Percentiles rank a stretch among this genome's conserved stretches.
Conservation (phyloP, 441 rosid genomes). For the Corymbia calophylla region DNA sequence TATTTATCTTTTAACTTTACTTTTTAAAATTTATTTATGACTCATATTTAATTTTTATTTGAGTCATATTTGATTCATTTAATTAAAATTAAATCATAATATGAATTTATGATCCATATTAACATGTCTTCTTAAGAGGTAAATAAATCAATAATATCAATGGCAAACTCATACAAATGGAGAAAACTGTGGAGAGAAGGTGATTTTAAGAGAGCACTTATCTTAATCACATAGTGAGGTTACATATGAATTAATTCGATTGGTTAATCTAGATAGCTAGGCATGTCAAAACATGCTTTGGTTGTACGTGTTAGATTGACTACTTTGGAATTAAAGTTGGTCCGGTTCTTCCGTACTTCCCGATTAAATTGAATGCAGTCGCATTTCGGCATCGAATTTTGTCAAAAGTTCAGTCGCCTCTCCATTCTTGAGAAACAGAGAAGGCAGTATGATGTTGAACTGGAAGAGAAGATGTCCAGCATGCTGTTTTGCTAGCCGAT, state of each 20-base stretch:
- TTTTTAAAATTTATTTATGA: no score
- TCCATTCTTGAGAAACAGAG: no score
- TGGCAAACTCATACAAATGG: background rate
- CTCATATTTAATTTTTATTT: no score
- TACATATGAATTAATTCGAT: background rate
- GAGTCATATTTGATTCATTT: no score
- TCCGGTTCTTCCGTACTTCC: background rate
- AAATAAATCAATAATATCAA: background rate
- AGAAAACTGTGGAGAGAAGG: background rate
- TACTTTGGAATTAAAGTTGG: background rate
- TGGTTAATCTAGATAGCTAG: background rate
- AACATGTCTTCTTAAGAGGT: no score
- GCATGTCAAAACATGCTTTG: background rate
- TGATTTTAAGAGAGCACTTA: background rate
- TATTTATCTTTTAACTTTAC: no score
- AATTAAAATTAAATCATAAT: no score
- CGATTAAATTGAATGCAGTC: background rate
- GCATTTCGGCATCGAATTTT: background rate
- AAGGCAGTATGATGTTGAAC: no score
- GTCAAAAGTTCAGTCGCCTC: no score
- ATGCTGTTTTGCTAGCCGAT: no score
- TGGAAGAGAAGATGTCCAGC: no score
- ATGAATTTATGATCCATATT: no score
- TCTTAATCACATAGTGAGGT: background rate
- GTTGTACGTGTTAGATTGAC: background rate